Evolutionary conservation across 805 yeast species (phyloP), one percentile per base, ranked within the genome.

Genomic region (Cyberlindnera sargentensis): DNA sequence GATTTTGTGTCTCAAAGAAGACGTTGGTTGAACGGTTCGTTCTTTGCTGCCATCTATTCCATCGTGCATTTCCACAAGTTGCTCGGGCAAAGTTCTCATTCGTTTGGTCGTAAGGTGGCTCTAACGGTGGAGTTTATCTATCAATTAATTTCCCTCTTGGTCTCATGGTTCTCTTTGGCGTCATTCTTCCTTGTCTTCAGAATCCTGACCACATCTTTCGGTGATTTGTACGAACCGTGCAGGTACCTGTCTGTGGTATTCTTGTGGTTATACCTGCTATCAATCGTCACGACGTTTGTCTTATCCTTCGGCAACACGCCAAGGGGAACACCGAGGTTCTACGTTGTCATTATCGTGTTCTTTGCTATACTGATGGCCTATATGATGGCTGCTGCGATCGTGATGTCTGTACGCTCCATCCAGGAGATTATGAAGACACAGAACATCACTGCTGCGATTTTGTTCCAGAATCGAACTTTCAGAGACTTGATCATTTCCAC

Each of bases 11-110:
- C 89, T 34, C 98, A 91, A 64, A 78, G 98, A 69, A 76, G 98
- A 61, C 79, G 98, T 66, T 93, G 98, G 98, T 75, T 91, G 51
- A 91, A 91, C 62, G 98, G 98, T 43, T 89, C 98, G 0, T 84
- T 93, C 57, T 91, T 93, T 66, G 97, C 98, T 0, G 93, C 95
- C 7, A 72, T 89, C 45, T 91, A 93, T 60, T 80, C 97, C 0
- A 75, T 87, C 44, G 75, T 80, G 46, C 95, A 90, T 63, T 80
- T 82, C 62, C 76, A 76, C 51, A 76, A 78, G 49, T 74, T 93
- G 38, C 85, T 95, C 90, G 61, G 71, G 2, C 40, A 44, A 30
- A 82, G 95, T 15, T 80, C 82, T 23, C 99, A 91, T 63, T 73
- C 82, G 7, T 48, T 76, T 24, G 53, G 65, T 2, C 73, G 97